A percentile compares a stretch with the other conserved stretches of the same genome.
Evolutionary conservation across 352 stramenopile genomes (phyloP).

Genomic region (Globisporangium splendens): DNA sequence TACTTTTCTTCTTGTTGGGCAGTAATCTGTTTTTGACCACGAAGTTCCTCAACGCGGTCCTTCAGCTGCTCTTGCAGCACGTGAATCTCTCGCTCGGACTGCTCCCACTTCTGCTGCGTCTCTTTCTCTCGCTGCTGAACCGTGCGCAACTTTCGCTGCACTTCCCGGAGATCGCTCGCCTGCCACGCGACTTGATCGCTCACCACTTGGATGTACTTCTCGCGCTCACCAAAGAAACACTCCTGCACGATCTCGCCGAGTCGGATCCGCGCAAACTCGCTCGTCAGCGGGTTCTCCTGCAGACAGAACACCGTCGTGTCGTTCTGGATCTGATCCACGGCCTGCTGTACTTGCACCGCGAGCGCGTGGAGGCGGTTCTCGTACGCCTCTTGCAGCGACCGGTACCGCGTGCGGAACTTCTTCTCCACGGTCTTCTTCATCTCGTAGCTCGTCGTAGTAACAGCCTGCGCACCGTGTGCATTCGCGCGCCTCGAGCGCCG

Average conservation of each 20-base stretch:
- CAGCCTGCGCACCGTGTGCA: neutral
- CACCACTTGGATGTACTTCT: slow-evolving; percentile 71
- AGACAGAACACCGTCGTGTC: slow-evolving; percentile 63
- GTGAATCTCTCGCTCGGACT: slow-evolving; percentile 38
- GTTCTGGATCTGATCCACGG: slow-evolving; percentile 46
- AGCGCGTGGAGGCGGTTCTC: slow-evolving; percentile 65
- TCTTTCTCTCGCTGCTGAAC: slow-evolving; percentile 35
- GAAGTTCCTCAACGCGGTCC: slow-evolving; percentile 34
- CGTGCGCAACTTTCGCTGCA: slow-evolving; percentile 38
- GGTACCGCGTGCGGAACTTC: slow-evolving; percentile 70
- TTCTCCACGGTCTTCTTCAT: slow-evolving; percentile 58
- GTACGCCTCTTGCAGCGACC: slow-evolving; percentile 64
- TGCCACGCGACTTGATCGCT: slow-evolving; percentile 72
- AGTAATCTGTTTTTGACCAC: slow-evolving; percentile 34
- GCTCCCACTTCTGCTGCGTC: slow-evolving; percentile 38
- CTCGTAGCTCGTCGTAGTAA: slow-evolving; percentile 18
- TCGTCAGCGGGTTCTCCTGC: slow-evolving; percentile 59
- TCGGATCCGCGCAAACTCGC: slow-evolving; percentile 54
- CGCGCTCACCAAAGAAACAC: slow-evolving; percentile 60
- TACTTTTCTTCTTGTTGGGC: slow-evolving; percentile 20
- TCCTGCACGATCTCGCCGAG: slow-evolving; percentile 67
- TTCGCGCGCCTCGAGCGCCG: neutral
- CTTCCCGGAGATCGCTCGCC: slow-evolving; percentile 53
- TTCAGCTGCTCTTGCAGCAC: slow-evolving; percentile 41
- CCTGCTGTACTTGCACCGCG: slow-evolving; percentile 42